Evolutionary conservation across 345 rosid species (phyloP).

Genomic region (Psidium friedrichsthalianum): DNA sequence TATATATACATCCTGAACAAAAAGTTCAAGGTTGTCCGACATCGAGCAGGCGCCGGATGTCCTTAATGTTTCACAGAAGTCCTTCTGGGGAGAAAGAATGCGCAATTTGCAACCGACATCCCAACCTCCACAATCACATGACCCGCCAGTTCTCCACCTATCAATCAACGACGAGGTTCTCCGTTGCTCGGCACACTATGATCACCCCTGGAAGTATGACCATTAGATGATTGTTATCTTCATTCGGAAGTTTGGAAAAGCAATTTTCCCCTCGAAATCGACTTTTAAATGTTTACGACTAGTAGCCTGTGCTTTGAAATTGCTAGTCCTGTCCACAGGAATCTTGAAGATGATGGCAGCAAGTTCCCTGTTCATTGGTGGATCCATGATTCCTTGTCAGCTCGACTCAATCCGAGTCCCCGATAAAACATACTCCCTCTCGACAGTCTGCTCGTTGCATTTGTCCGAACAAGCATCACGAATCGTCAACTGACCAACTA

Average conservation of each 20-base stretch:
- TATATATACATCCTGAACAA: background rate
- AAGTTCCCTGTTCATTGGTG: slow-evolving; percentile 33
- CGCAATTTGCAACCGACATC: slow-evolving; percentile 77
- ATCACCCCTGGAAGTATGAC: slow-evolving; percentile 66
- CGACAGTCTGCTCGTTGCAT: slow-evolving; percentile 8
- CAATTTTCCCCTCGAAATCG: background rate
- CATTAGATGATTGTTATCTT: slow-evolving; percentile 10
- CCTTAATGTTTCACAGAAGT: slow-evolving; percentile 7
- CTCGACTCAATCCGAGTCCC: slow-evolving; percentile 27
- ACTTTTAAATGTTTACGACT: background rate
- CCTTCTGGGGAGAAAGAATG: slow-evolving; percentile 26
- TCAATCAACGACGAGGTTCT: slow-evolving; percentile 55
- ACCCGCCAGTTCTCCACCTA: slow-evolving; percentile 68
- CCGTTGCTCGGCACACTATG: slow-evolving; percentile 68
- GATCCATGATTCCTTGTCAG: slow-evolving; percentile 19
- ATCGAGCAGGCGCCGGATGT: slow-evolving; percentile 3
- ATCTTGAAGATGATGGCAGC: slow-evolving; percentile 52
- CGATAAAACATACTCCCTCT: slow-evolving; percentile 55
- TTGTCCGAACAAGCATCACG: slow-evolving; percentile 15
- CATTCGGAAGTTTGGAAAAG: background rate
- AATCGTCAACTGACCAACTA: slow-evolving; percentile 51
- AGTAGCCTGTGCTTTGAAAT: background rate
- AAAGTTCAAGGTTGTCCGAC: slow-evolving; percentile 32
- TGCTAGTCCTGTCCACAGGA: background rate
- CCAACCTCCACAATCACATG: slow-evolving; percentile 98